These are phyloP conservation scores for Oryza rufipogon DNA, from an alignment of 176 grass and related monocot genomes.

Conservation along the genomic window DNA sequence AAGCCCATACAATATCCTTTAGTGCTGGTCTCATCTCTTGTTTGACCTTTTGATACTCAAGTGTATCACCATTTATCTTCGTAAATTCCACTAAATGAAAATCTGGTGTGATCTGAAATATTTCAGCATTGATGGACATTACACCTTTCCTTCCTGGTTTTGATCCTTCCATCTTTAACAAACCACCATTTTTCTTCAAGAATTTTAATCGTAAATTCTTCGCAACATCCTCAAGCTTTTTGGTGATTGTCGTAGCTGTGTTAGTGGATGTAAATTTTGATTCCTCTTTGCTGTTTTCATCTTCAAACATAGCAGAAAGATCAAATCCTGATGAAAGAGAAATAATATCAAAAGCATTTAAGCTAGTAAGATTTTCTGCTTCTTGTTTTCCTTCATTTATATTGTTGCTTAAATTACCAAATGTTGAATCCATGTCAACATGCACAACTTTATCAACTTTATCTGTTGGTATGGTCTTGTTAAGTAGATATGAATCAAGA, in stretches of 20 bases:
- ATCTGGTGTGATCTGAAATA: constrained; percentile 73
- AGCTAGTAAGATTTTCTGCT: constrained; percentile 47
- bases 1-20: constrained; percentile 92
- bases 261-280: constrained; percentile 74
- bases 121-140: constrained; percentile 64
- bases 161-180: constrained; percentile 67
- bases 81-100: constrained; percentile 92
- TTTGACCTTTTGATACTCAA: constrained; percentile 75
- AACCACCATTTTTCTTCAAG: constrained; percentile 60
- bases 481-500: constrained; percentile 41
- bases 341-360: constrained; percentile 97
- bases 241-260: constrained; percentile 54
- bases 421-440: constrained; percentile 28
- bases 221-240: constrained; percentile 71
- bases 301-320: constrained; percentile 85
- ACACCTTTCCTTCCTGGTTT: constrained; percentile 69
- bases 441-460: constrained; percentile 4
- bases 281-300: constrained; percentile 46
- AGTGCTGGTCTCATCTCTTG: constrained; percentile 70
- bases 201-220: constrained; percentile 64
- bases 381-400: constrained; percentile 29
- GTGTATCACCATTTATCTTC: constrained; percentile 69
- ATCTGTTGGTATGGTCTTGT: neutral
- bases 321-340: constrained; percentile 89
- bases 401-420: constrained; percentile 1